These are phyloP conservation scores for Xylaria longipes DNA, from an alignment of 495 filamentous ascomycete genomes.

Conservation along the genomic window DNA sequence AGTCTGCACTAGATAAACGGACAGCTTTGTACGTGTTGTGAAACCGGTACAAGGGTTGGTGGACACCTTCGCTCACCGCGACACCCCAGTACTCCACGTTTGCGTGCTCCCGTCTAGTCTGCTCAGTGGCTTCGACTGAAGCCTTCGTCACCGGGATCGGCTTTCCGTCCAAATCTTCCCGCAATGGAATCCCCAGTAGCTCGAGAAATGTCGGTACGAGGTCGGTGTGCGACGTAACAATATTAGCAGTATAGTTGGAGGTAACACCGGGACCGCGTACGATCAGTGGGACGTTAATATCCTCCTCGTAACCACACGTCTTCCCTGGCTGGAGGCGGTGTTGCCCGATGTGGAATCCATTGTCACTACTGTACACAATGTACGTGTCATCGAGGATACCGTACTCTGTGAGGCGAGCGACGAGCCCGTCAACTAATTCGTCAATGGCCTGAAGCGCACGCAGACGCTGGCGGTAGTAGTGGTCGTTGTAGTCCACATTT, in stretches of 20 bases:
- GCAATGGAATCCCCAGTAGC: slow-evolving; percentile 50
- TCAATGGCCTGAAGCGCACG: slow-evolving; percentile 68
- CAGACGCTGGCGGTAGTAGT: slow-evolving; percentile 68
- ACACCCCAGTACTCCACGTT: slow-evolving; percentile 67
- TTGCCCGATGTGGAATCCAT: slow-evolving; percentile 74
- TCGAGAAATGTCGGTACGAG: slow-evolving; percentile 67
- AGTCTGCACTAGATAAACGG: slow-evolving; percentile 55
- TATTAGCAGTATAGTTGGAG: slow-evolving; percentile 45
- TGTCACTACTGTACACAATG: slow-evolving; percentile 71
- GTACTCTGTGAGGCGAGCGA: slow-evolving; percentile 57
- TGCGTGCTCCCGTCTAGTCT: slow-evolving; percentile 56
- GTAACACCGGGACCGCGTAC: slow-evolving; percentile 64
- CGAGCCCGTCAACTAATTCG: slow-evolving; percentile 64
- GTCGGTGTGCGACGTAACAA: slow-evolving; percentile 70
- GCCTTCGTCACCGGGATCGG: slow-evolving; percentile 52
- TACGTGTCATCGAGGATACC: slow-evolving; percentile 67
- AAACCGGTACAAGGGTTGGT: slow-evolving; percentile 29
- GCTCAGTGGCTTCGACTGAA: slow-evolving; percentile 29
- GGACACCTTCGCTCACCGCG: slow-evolving; percentile 53
- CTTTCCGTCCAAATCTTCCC: slow-evolving; percentile 62
- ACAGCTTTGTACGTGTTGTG: slow-evolving; percentile 66
- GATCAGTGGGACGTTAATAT: slow-evolving; percentile 69
- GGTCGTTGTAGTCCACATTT: slow-evolving; percentile 66
- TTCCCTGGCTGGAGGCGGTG: slow-evolving; percentile 72
- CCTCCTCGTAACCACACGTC: slow-evolving; percentile 69